These are phyloP conservation scores for Puccinia novopanici DNA, from an alignment of 1,284 basidiomycete species.

Conservation along the genomic window DNA sequence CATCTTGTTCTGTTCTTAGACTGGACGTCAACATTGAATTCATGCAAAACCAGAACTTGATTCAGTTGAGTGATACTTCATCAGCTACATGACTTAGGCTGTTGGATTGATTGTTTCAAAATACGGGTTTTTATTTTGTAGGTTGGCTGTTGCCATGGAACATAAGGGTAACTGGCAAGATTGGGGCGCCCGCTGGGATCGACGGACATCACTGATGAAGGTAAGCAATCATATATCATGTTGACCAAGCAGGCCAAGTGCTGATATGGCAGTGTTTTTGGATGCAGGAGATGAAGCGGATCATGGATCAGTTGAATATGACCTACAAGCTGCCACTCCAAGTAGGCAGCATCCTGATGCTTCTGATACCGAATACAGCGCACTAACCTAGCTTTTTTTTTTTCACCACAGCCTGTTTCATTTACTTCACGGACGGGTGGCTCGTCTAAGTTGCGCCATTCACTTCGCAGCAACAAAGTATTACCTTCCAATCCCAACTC, in stretches of 20 bases:
- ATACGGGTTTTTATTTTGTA: conserved; percentile 51
- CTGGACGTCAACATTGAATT: too few relatives aligned
- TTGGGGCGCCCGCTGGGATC: conserved; percentile 71
- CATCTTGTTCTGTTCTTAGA: conserved; percentile 1
- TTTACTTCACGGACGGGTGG: background rate
- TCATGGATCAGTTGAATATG: conserved; percentile 72
- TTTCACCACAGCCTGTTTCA: conserved; percentile 14
- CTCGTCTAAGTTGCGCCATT: background rate
- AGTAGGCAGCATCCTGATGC: background rate
- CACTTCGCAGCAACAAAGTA: background rate
- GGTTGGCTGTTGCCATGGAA: conserved; percentile 72
- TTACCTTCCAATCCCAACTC: conserved; percentile 18
- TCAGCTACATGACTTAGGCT: background rate
- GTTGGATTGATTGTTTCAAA: background rate
- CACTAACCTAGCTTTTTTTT: background rate
- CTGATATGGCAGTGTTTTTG: conserved; percentile 63
- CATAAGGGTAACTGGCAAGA: conserved; percentile 83
- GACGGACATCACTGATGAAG: conserved; percentile 57
- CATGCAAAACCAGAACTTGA: conserved; percentile 58
- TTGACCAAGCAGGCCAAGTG: conserved; percentile 69
- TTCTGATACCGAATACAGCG: background rate
- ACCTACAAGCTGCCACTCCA: conserved; percentile 72
- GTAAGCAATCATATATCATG: conserved; percentile 31
- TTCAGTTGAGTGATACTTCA: conserved; percentile 48
- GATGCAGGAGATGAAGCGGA: conserved; percentile 69